Conservation (phyloP, 345 rosid species). For the Brassica incana region DNA sequence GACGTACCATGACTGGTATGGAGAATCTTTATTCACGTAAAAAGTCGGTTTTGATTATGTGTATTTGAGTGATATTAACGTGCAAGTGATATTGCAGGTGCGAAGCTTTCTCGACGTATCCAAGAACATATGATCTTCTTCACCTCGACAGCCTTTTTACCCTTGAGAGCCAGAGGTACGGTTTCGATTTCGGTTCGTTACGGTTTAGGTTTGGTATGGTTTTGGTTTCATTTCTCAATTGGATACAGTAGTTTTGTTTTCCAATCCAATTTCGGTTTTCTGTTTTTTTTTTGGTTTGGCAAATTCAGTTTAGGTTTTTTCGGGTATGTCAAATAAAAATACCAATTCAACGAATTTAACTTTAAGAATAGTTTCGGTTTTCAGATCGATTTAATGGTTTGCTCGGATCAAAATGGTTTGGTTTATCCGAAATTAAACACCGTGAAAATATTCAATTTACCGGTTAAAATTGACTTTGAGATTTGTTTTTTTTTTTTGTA, state of each 20-base stretch:
- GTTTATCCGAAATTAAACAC: not conserved
- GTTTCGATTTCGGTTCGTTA: not conserved
- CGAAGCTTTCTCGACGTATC: constrained; percentile 97
- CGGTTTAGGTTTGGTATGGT: not conserved
- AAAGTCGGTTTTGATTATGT: not conserved
- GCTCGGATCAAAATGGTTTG: not conserved
- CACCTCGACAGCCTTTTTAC: constrained; percentile 93
- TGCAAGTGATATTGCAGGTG: constrained; percentile 56
- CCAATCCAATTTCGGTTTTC: not conserved
- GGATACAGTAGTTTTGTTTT: not conserved
- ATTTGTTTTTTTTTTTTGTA: not conserved
- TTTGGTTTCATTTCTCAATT: not conserved
- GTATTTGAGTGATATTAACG: constrained; percentile 14
- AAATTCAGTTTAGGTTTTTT: not conserved
- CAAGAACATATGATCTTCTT: constrained; percentile 94
- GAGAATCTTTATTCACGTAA: not conserved
- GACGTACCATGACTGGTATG: constrained; percentile 84
- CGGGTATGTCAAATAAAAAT: not conserved
- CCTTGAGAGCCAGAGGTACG: constrained; percentile 86
- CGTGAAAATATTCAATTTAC: not conserved
- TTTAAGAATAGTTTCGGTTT: not conserved
- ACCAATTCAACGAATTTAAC: not conserved
- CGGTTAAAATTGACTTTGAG: not conserved
- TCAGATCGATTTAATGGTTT: not conserved
- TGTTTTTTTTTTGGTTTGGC: not conserved